Evolutionary conservation across 2,329 filamentous ascomycete genomes (phyloP), one percentile per base, ranked within the genome.

Genomic region (Blastomyces emzantsi): DNA sequence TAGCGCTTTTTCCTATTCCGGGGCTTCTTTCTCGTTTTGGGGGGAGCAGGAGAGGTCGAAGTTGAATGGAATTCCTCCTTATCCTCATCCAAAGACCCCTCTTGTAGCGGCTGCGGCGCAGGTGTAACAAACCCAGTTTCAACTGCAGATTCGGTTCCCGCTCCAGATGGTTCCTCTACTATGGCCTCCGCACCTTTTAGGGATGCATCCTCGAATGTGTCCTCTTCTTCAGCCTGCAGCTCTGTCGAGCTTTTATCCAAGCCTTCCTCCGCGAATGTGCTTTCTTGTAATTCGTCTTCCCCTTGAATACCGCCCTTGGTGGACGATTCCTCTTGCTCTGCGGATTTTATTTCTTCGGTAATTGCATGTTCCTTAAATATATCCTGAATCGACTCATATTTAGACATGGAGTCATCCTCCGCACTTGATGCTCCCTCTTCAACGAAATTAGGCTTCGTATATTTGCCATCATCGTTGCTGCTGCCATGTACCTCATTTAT

Each of bases 391-490:
- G 52, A 55, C 3, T n/a, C 4, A 30, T 28, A 36, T 57, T n/a
- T 57, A 11, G 17, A 41, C 11, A 39, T 28, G 22, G 47, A 13
- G 11, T 39, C 30, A 36, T 22, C 4, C 5, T 57, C 36, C 39
- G 11, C 47, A 30, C 22, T 54, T 28, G 28, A 60, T n/a, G 36
- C 13, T 8, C 3, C 43, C 17, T 47, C 25, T 33, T 5, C 43
- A 33, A 19, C 43, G 9, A 25, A 60, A 13, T 11, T 15, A n/a
- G 13, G 7, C 17, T 60, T 49, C 41, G 13, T 47, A 28, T 6
- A 7, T 47, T 9, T 28, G 78, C 84, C 64, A 79, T 86, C 69
- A 77, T 80, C 69, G 77, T 80, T 62, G 83, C 81, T 65, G 78
- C 86, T 69, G 74, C 79, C 69, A 76, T 75, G 73, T n/a, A 47